Percentiles rank a stretch among this genome's conserved stretches.
These are phyloP conservation scores for Solanum sejunctum DNA, from an alignment of 257 asterid species.

Conservation along the genomic window DNA sequence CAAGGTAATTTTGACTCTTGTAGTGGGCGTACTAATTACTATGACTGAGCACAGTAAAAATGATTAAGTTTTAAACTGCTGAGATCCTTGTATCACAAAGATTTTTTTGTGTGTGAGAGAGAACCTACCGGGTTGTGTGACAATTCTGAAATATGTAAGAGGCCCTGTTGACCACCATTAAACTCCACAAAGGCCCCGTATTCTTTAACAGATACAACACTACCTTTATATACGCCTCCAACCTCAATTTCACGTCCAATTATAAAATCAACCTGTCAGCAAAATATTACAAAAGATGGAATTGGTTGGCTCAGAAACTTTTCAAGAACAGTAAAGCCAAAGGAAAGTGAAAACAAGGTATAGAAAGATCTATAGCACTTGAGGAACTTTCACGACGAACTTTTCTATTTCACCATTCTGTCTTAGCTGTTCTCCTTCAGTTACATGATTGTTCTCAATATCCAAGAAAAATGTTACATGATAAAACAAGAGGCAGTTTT, in stretches of 20 bases:
- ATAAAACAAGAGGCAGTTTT: not conserved
- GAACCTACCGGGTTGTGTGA: slow-evolving; percentile 65
- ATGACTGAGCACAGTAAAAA: not conserved
- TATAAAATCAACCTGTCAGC: slow-evolving; percentile 58
- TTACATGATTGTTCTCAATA: not conserved
- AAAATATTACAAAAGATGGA: slow-evolving; percentile 1
- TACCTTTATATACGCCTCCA: slow-evolving; percentile 80
- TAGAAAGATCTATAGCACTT: not conserved
- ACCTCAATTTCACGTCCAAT: slow-evolving; percentile 82
- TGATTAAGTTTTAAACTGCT: not conserved
- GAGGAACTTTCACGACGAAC: not conserved
- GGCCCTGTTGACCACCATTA: slow-evolving; percentile 96
- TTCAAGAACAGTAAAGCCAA: not conserved
- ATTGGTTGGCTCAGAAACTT: not conserved
- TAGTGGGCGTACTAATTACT: not conserved
- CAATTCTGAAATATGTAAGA: slow-evolving; percentile 85
- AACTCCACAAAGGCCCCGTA: slow-evolving; percentile 97
- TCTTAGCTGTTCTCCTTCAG: not conserved
- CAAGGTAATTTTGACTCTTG: not conserved
- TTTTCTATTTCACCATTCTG: not conserved
- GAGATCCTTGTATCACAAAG: not conserved
- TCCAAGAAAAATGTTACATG: not conserved
- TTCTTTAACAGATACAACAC: slow-evolving; percentile 71
- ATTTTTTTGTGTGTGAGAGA: not conserved
- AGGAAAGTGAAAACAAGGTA: not conserved